Evolutionary conservation across 768 basidiomycete genomes (phyloP).

Genomic region (Russula foetens): DNA sequence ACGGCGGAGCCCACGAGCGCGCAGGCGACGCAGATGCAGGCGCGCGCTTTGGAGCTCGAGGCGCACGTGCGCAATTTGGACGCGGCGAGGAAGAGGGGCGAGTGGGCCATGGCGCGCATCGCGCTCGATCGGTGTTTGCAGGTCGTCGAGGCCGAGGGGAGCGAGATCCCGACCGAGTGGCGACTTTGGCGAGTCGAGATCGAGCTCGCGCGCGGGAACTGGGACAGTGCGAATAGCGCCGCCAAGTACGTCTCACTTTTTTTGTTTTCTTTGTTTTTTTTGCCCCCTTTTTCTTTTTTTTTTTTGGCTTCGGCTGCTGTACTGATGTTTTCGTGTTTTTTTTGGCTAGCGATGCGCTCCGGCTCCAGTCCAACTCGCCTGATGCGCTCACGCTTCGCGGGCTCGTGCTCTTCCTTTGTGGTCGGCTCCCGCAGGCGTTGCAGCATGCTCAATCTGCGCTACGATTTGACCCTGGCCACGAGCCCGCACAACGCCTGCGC

Average conservation of each 20-base stretch:
- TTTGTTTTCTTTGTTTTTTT: not conserved
- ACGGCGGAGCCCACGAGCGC: not conserved
- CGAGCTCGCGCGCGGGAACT: slow-evolving; percentile 60
- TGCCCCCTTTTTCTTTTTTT: not conserved
- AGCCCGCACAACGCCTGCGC: slow-evolving; percentile 58
- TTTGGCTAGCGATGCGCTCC: slow-evolving; percentile 57
- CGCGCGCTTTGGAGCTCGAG: slow-evolving; percentile 53
- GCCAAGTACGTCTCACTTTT: slow-evolving; percentile 53
- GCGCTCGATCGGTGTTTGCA: slow-evolving; percentile 73
- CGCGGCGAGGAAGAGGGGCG: slow-evolving; percentile 44
- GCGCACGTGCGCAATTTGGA: slow-evolving; percentile 59
- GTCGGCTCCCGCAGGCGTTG: slow-evolving; percentile 61
- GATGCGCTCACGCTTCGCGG: slow-evolving; percentile 76
- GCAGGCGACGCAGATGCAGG: slow-evolving; percentile 39
- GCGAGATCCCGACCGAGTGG: slow-evolving; percentile 74
- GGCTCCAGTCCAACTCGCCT: slow-evolving; percentile 63
- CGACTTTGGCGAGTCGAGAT: slow-evolving; percentile 71
- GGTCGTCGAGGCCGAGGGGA: slow-evolving; percentile 65
- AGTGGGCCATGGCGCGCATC: slow-evolving; percentile 74
- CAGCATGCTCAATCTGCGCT: slow-evolving; percentile 67
- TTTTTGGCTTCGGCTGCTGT: too few relatives aligned
- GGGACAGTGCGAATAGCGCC: slow-evolving; percentile 64
- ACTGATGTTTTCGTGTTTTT: not conserved
- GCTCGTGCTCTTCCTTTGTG: slow-evolving; percentile 65
- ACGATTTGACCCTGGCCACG: slow-evolving; percentile 70